phyloP scores from a whole-genome alignment of 1,284 basidiomycete genomes.

The Ceratobasidium sp. region DNA sequence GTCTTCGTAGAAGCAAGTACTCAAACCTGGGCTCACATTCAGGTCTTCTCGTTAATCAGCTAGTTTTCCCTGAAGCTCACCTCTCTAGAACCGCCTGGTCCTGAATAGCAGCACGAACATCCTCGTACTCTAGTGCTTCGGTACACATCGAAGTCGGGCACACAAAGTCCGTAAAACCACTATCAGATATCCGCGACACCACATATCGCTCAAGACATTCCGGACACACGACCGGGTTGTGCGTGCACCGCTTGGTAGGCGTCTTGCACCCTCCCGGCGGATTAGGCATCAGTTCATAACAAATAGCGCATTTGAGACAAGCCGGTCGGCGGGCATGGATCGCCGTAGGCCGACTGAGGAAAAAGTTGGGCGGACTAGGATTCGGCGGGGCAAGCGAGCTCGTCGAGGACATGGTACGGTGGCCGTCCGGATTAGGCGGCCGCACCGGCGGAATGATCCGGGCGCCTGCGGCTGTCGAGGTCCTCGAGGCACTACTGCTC shows the following conservation, averaged over 20 bases:
- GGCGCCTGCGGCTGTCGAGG: conserved; percentile 6
- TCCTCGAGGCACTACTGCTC: conserved; percentile 8
- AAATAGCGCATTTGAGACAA: conserved; percentile 7
- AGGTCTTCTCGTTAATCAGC: neutral
- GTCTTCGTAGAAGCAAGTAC: conserved; percentile 16
- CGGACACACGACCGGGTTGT: conserved; percentile 16
- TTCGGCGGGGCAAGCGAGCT: neutral
- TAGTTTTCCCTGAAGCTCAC: neutral
- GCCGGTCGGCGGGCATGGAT: neutral
- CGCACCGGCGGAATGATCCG: conserved; percentile 6
- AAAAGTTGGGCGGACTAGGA: conserved; percentile 5
- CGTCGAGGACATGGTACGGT: conserved; percentile 1
- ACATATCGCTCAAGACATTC: conserved; percentile 23
- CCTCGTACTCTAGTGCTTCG: conserved; percentile 6
- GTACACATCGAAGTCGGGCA: conserved; percentile 12
- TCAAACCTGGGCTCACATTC: neutral
- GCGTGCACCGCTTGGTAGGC: conserved; percentile 12
- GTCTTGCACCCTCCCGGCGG: neutral
- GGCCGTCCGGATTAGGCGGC: neutral
- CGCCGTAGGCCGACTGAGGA: neutral
- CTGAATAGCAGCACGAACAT: conserved; percentile 22
- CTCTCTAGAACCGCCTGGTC: conserved; percentile 7
- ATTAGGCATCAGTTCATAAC: conserved; percentile 14
- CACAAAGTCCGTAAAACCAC: conserved; percentile 17
- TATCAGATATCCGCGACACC: neutral